Evolutionary conservation across 164 flowering plant genomes (phyloP), one percentile per base, ranked within the genome.

Genomic region (Berberis thunbergii): DNA sequence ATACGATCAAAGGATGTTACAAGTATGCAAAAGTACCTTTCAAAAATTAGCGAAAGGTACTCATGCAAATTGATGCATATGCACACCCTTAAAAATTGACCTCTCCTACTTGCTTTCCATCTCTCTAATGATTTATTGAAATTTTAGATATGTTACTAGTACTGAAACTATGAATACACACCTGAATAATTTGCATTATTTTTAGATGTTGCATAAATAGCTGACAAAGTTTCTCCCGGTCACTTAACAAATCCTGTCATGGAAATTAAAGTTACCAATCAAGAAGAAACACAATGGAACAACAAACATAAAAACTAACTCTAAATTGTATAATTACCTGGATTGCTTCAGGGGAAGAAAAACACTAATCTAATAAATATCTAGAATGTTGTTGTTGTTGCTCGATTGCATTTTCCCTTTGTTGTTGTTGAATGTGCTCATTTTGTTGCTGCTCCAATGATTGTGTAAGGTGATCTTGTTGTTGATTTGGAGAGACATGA

Each of bases 161-260:
- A 48, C 5, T 46, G 49, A 8, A 46, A 5, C 8, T 5, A 5
- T 46, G 5, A 46, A 46, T 8, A 52, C 54, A 52, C 26, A 85
- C 99, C 99, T 95, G 96, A 73, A 95, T 89, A 96, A 95, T 82
- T 79, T 91, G 89, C 99, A 95, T 91, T 63, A 95, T 76, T 72
- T 91, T 95, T 41, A 97, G 97, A 73, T 91, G 87, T 73, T 91
- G 91, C 78, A 89, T 97, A 54, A 95, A 73, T 62, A 95, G 94
- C 81, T 85, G 94, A 73, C 97, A 87, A 8, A 95, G 93, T 77
- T 88, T 88, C 26, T 91, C 96, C 53, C 86, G 84, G 64, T 95
- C 96, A 72, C 87, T 86, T 79, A 95, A 77, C 64, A 95, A 78
- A 64, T 96, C 80, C 99, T 95, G 86, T 69, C 71, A 69, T 9